Percentiles rank a stretch among this genome's conserved stretches.
Conservation (phyloP, 1,284 basidiomycete genomes). For the Ceratobasidium sp. region DNA sequence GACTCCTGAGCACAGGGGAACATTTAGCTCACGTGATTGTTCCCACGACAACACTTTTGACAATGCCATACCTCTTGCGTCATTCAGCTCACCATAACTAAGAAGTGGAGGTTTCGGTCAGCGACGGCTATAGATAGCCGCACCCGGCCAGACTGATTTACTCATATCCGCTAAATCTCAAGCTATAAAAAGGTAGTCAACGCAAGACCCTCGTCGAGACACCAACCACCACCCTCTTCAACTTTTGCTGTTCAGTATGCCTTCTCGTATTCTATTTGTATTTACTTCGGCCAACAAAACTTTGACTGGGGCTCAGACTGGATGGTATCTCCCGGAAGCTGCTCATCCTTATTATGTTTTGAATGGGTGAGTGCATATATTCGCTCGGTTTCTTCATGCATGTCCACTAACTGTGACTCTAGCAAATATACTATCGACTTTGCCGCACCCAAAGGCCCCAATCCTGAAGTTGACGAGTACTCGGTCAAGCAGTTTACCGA, state of each 20-base stretch:
- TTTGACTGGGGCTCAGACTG: conserved; percentile 71
- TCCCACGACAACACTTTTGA: not conserved
- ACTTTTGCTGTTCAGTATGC: not conserved
- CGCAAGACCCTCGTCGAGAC: not conserved
- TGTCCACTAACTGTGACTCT: not conserved
- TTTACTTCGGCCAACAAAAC: conserved; percentile 79
- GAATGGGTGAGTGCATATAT: conserved; percentile 62
- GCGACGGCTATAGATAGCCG: not conserved
- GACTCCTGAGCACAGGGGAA: too few relatives aligned
- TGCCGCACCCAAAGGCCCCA: conserved; percentile 77
- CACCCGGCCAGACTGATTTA: not conserved
- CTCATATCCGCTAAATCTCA: not conserved
- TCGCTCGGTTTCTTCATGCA: not conserved
- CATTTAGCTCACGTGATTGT: not conserved
- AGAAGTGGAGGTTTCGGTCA: not conserved
- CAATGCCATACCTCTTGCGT: not conserved
- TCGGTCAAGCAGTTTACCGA: conserved; percentile 73
- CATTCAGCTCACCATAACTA: not conserved
- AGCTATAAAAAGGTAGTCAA: conserved; percentile 6
- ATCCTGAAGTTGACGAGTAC: conserved; percentile 77
- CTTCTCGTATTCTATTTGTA: conserved; percentile 72
- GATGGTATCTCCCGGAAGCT: conserved; percentile 63
- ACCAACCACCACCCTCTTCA: not conserved
- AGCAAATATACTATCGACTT: conserved; percentile 68
- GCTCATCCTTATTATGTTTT: conserved; percentile 86